These are phyloP conservation scores for Lindgomyces ingoldianus DNA, from an alignment of 495 filamentous ascomycete genomes.

Conservation along the genomic window DNA sequence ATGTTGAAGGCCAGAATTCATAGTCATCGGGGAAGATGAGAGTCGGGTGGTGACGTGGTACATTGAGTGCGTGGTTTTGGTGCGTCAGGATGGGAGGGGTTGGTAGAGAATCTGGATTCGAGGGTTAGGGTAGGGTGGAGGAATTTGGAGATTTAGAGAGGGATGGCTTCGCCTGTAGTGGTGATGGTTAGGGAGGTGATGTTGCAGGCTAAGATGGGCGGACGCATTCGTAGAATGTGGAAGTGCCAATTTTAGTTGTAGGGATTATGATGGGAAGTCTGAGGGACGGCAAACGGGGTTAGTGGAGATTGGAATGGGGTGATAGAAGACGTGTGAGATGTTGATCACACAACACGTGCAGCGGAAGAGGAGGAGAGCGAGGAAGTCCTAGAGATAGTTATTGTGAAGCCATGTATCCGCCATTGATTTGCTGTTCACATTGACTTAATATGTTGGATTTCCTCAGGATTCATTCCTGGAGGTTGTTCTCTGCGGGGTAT, in stretches of 20 bases:
- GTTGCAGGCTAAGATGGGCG: background rate
- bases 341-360: background rate
- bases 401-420: too few relatives aligned
- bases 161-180: background rate
- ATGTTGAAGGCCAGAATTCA: constrained; percentile 30
- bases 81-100: background rate
- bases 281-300: background rate
- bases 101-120: background rate
- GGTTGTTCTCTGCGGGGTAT: too few relatives aligned
- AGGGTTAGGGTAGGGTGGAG: background rate
- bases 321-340: background rate
- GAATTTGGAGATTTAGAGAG: background rate
- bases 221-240: background rate
- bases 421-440: too few relatives aligned
- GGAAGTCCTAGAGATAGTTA: background rate
- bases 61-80: background rate
- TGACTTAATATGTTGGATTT: too few relatives aligned
- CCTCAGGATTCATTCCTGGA: too few relatives aligned
- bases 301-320: background rate
- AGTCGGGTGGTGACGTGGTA: background rate
- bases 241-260: background rate
- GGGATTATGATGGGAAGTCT: background rate
- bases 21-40: constrained; percentile 38
- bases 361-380: background rate
- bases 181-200: background rate